These are phyloP conservation scores for Cyberlindnera bimundalis DNA, from an alignment of 805 yeast genomes.

Conservation along the genomic window DNA sequence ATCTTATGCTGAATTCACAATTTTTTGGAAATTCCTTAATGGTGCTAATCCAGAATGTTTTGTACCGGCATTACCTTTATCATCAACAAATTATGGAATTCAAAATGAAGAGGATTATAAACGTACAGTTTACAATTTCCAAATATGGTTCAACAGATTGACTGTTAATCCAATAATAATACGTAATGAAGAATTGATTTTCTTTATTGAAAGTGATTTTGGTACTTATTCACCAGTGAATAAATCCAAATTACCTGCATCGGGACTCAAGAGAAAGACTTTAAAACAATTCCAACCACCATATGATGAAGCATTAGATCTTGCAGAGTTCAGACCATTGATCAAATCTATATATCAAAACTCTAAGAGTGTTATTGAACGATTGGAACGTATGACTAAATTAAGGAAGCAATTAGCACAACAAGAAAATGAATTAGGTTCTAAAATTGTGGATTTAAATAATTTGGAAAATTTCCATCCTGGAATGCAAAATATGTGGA, in stretches of 20 bases:
- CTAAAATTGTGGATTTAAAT: conserved; percentile 37
- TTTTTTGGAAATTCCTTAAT: conserved; percentile 72
- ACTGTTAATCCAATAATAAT: conserved; percentile 73
- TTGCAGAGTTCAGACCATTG: conserved; percentile 83
- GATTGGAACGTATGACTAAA: conserved; percentile 53
- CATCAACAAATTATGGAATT: conserved; percentile 75
- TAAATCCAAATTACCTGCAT: conserved; percentile 61
- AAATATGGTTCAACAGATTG: conserved; percentile 82
- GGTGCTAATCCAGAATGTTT: conserved; percentile 88
- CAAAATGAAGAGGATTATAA: conserved; percentile 77
- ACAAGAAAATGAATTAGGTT: conserved; percentile 54
- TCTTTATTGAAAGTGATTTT: conserved; percentile 77
- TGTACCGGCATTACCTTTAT: conserved; percentile 81
- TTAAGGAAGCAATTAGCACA: conserved; percentile 45
- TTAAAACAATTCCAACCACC: conserved; percentile 91
- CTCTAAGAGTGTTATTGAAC: conserved; percentile 47
- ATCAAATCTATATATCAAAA: conserved; percentile 70
- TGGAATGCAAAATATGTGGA: conserved; percentile 79
- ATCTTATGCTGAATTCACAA: conserved; percentile 71
- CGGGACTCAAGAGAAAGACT: conserved; percentile 85
- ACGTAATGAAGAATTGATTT: conserved; percentile 83
- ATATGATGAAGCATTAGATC: conserved; percentile 75
- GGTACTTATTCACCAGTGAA: conserved; percentile 47
- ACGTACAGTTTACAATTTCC: conserved; percentile 57
- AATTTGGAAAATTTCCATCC: conserved; percentile 51